Conservation (phyloP, 2,329 filamentous ascomycete genomes). For the Neoascochyta sp. region DNA sequence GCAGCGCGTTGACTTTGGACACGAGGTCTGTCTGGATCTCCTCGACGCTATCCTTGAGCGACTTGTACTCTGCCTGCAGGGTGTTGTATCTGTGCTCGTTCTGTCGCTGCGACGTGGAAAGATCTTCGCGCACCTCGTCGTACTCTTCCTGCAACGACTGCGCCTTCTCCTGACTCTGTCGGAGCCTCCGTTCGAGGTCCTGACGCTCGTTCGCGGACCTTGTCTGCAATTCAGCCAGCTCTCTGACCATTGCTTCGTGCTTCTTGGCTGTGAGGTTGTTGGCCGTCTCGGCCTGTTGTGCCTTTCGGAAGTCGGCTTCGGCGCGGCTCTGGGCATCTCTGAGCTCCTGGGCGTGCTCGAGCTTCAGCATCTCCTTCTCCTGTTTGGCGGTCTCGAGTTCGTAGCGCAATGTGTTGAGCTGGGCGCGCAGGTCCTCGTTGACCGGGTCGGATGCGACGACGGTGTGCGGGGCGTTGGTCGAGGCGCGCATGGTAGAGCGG, state of each 20-base stretch:
- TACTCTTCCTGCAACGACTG: slow-evolving; percentile 73
- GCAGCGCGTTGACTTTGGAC: slow-evolving; percentile 54
- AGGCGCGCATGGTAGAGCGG: slow-evolving; percentile 41
- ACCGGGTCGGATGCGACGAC: slow-evolving; percentile 41
- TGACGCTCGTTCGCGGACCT: slow-evolving; percentile 54
- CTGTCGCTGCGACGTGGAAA: slow-evolving; percentile 66
- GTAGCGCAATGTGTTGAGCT: slow-evolving; percentile 83
- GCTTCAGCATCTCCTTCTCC: slow-evolving; percentile 73
- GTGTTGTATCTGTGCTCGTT: slow-evolving; percentile 57
- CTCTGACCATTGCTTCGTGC: slow-evolving; percentile 52
- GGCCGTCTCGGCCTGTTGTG: slow-evolving; percentile 55
- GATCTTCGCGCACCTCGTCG: slow-evolving; percentile 74
- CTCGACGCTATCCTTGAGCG: slow-evolving; percentile 56
- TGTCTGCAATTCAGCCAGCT: slow-evolving; percentile 55
- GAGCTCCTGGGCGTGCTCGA: slow-evolving; percentile 79
- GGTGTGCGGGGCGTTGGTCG: slow-evolving; percentile 39
- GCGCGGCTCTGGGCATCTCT: slow-evolving; percentile 74
- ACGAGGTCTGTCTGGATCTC: slow-evolving; percentile 60
- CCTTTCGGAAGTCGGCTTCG: slow-evolving; percentile 77
- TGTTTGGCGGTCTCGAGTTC: slow-evolving; percentile 83
- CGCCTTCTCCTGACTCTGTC: slow-evolving; percentile 64
- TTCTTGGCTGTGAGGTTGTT: slow-evolving; percentile 52
- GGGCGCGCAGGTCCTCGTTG: slow-evolving; percentile 80
- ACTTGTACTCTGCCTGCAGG: slow-evolving; percentile 57
- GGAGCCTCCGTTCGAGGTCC: slow-evolving; percentile 53